phyloP scores from a whole-genome alignment of 768 basidiomycete species.

The Termitomyces sp. region DNA sequence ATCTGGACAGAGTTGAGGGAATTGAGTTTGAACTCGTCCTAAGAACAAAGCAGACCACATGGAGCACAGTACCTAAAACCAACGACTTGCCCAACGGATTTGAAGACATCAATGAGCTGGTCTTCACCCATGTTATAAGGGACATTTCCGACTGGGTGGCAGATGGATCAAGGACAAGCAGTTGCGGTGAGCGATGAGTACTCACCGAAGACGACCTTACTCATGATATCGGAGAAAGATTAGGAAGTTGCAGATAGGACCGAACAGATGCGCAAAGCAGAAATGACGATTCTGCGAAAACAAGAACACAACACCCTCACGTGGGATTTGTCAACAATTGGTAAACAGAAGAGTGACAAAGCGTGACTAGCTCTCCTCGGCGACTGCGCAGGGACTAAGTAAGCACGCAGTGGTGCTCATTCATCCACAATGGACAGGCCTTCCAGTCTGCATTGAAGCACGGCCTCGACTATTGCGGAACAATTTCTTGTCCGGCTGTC shows the following conservation, averaged over 20 bases:
- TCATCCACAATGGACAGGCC: background rate
- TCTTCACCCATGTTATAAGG: constrained; percentile 91
- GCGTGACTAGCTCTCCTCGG: too few relatives aligned
- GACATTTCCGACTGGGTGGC: constrained; percentile 74
- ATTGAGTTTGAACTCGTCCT: constrained; percentile 9
- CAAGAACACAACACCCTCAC: too few relatives aligned
- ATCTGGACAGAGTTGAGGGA: constrained; percentile 35
- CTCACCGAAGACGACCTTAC: constrained; percentile 73
- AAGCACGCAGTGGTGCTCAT: too few relatives aligned
- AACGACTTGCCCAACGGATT: constrained; percentile 81
- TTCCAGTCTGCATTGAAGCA: background rate
- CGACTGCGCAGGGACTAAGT: too few relatives aligned
- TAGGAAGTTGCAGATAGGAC: background rate
- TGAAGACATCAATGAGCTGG: constrained; percentile 84
- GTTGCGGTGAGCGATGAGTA: background rate
- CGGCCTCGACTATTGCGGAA: background rate
- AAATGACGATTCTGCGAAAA: background rate
- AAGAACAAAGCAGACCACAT: constrained; percentile 1
- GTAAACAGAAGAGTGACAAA: too few relatives aligned
- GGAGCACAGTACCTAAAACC: constrained; percentile 67
- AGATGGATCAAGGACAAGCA: background rate
- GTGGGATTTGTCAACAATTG: background rate
- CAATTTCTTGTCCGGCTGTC: too few relatives aligned
- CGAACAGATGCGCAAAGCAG: background rate
- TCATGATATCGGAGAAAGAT: constrained; percentile 35